Base-by-base conservation (phyloP, 2,329 filamentous ascomycete species). In the Mycogone perniciosa region DNA sequence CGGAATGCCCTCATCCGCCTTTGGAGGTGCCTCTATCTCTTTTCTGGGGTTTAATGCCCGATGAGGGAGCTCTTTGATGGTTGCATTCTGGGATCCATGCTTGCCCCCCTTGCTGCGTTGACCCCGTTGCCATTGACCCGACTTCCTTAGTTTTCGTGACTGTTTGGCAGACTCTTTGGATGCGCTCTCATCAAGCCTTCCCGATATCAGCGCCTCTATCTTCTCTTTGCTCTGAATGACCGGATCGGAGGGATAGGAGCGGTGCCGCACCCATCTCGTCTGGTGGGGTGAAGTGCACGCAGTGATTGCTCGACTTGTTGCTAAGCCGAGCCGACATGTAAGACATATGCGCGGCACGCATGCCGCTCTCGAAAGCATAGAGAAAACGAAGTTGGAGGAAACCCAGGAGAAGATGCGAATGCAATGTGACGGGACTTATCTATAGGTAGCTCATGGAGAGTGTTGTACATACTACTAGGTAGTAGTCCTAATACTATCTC, bases 311-410 rank as follows among this genome's bases (percentile, higher is more conserved):
- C 31, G 35, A 39, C 41, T 51, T 20, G 43, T 43, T 38, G 38
- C 48, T 13, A 70, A 50, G 50, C 64, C 60, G 26, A 60, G 56
- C 40, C 64, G 64, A 54, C 69, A 71, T 59, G 59, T 59, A 43
- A 63, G 57, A 54, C 67, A 69, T 33, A 69, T 59, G 35, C 62
- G 65, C 62, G 66, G 61, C 54, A 62, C 59, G 46, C 61, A 57
- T 7, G 53, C 58, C 52, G 62, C 62, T 56, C 64, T 65, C 20
- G 67, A 64, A 56, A 71, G 59, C 70, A 72, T 72, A 53, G 60
- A 59, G 45, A 48, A 38, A 39, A 30, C 39, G 11, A 54, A 50
- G 34, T 37, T 56, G 44, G 43, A 45, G 1, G 11, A 35, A 26
- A 45, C 8, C 38, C 30, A 45, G 38, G 29, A 41, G 20, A 11